Conservation (phyloP, 2,329 filamentous ascomycete genomes). For the Beauveria bassiana region DNA sequence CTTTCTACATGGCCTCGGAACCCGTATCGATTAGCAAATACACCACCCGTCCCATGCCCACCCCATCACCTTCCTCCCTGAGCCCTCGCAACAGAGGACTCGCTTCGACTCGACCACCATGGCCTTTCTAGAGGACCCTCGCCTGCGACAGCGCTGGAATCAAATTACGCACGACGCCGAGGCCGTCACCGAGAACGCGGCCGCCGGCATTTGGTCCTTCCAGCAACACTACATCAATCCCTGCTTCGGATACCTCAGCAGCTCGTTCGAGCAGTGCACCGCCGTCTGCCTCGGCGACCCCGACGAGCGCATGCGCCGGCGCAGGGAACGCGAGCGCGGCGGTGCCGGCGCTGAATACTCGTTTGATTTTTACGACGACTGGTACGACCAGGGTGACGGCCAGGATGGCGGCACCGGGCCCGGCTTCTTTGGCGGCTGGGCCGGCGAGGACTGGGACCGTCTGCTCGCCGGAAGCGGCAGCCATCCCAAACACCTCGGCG, state of each 20-base stretch:
- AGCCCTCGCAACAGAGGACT: slow-evolving; percentile 7
- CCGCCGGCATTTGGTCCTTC: slow-evolving; percentile 83
- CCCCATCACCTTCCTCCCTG: not conserved
- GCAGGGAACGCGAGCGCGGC: slow-evolving; percentile 53
- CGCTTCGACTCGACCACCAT: slow-evolving; percentile 26
- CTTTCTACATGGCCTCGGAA: not conserved
- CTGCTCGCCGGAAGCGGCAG: slow-evolving; percentile 63
- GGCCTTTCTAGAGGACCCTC: slow-evolving; percentile 69
- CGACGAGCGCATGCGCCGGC: slow-evolving; percentile 65
- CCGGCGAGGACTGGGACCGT: slow-evolving; percentile 76
- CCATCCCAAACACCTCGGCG: slow-evolving; percentile 27
- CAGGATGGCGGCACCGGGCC: slow-evolving; percentile 28
- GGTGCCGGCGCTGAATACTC: slow-evolving; percentile 66
- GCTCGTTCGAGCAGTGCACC: slow-evolving; percentile 65
- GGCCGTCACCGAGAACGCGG: slow-evolving; percentile 83
- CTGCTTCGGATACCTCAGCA: slow-evolving; percentile 61
- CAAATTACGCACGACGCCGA: slow-evolving; percentile 88
- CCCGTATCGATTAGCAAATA: not conserved
- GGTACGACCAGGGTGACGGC: slow-evolving; percentile 59
- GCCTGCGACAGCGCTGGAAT: slow-evolving; percentile 88
- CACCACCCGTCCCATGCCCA: not conserved
- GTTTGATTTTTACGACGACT: slow-evolving; percentile 98
- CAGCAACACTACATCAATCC: slow-evolving; percentile 78
- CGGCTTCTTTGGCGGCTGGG: slow-evolving; percentile 64
- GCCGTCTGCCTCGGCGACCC: slow-evolving; percentile 62